phyloP scores from a whole-genome alignment of 345 rosid genomes.

The Salix udensis region DNA sequence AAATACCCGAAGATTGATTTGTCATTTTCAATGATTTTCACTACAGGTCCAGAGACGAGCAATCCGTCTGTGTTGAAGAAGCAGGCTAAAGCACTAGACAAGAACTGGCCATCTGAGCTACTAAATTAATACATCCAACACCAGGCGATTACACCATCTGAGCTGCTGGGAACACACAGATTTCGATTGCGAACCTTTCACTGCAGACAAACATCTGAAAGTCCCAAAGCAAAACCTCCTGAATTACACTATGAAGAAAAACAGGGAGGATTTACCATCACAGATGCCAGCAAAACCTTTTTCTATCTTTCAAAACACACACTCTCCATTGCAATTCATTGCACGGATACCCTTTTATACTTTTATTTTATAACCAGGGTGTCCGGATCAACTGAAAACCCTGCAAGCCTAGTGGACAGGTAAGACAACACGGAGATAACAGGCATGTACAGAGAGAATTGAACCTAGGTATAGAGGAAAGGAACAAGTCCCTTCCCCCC shows the following conservation, averaged over 20 bases:
- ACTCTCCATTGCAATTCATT: neutral
- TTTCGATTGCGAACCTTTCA: constrained; percentile 66
- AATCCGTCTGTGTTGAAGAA: too few species aligned
- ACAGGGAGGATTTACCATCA: neutral
- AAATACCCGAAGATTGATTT: too few species aligned
- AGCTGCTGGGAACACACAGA: constrained; percentile 57
- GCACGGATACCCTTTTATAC: neutral
- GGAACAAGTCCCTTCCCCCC: too few species aligned
- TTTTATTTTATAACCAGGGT: neutral
- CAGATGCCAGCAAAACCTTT: neutral
- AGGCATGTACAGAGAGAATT: too few species aligned
- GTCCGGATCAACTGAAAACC: fast-evolving
- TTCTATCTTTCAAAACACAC: neutral
- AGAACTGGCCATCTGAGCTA: too few species aligned
- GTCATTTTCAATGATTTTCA: too few species aligned
- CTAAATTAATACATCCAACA: too few species aligned
- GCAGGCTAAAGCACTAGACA: too few species aligned
- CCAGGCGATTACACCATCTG: too few species aligned
- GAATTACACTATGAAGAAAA: neutral
- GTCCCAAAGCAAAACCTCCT: neutral
- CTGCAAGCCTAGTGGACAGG: too few species aligned
- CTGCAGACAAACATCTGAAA: constrained; percentile 17
- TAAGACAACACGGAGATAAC: too few species aligned
- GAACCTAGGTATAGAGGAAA: fast-evolving
- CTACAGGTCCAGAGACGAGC: too few species aligned